Evolutionary conservation across 306 rosid genomes (phyloP).

Genomic region (Cucumis sativus): DNA sequence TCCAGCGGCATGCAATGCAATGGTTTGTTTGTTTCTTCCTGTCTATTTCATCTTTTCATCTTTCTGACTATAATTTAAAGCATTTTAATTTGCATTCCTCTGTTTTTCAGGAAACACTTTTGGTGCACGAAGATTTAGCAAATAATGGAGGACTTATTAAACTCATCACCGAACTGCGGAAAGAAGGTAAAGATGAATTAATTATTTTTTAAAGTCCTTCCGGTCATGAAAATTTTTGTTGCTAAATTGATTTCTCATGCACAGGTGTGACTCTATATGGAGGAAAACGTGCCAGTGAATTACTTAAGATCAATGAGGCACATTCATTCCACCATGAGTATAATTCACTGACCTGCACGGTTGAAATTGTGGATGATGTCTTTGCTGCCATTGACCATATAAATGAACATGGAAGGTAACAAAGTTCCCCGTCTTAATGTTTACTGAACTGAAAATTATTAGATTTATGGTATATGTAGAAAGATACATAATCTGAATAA

Average conservation of each 20-base stretch:
- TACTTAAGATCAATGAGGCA: constrained; percentile 37
- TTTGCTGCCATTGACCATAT: constrained; percentile 69
- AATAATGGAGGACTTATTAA: constrained; percentile 32
- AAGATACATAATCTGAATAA: too few relatives aligned
- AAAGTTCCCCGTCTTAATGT: background rate
- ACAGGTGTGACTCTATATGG: constrained; percentile 73
- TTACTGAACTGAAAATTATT: background rate
- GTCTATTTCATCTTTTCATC: too few relatives aligned
- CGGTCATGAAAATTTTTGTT: background rate
- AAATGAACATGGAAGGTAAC: constrained; percentile 55
- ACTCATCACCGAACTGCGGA: constrained; percentile 44
- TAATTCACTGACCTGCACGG: constrained; percentile 61
- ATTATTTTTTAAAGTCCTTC: background rate
- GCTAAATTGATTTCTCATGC: constrained; percentile 9
- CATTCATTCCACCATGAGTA: constrained; percentile 56
- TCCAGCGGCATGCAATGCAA: constrained; percentile 77
- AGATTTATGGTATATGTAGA: too few relatives aligned
- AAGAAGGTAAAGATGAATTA: constrained; percentile 36
- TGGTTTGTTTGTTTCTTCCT: constrained; percentile 30
- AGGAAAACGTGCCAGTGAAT: constrained; percentile 58
- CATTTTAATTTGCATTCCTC: background rate
- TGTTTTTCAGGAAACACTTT: constrained; percentile 62
- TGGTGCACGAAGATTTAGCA: constrained; percentile 62
- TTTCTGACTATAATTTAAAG: background rate
- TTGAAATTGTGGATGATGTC: constrained; percentile 78